Conservation (phyloP, 495 filamentous ascomycete genomes). For the Pseudevernia furfuracea region DNA sequence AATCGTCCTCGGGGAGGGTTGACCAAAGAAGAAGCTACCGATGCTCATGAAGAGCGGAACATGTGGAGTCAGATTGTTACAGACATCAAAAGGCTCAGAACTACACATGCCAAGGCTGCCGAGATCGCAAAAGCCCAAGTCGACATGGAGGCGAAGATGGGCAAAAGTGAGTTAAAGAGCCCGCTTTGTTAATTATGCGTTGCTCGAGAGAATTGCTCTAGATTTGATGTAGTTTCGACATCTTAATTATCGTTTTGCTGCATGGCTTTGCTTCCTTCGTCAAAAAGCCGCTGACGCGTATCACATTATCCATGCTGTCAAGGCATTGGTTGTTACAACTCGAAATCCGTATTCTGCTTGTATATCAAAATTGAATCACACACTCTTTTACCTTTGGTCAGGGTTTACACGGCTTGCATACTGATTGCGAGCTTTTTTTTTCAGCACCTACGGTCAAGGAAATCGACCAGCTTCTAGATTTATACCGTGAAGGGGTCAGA, state of each 20-base stretch:
- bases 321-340: neutral
- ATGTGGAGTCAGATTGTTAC: slow-evolving; percentile 57
- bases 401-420: neutral
- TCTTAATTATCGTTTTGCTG: neutral
- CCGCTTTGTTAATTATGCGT: too few species aligned
- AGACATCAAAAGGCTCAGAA: slow-evolving; percentile 40
- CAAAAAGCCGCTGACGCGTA: neutral
- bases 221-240: neutral
- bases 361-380: neutral
- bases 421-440: neutral
- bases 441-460: slow-evolving; percentile 20
- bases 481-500: slow-evolving; percentile 56
- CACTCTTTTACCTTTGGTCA: neutral
- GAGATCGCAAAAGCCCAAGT: slow-evolving; percentile 46
- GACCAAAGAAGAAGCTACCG: slow-evolving; percentile 37
- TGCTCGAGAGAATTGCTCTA: too few species aligned
- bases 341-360: neutral
- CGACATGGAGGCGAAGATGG: slow-evolving; percentile 38
- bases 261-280: neutral
- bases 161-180: slow-evolving; percentile 19
- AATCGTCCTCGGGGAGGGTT: slow-evolving; percentile 35
- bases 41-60: slow-evolving; percentile 53
- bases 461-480: slow-evolving; percentile 42
- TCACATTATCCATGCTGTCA: neutral
- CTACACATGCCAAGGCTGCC: slow-evolving; percentile 31